phyloP scores from a whole-genome alignment of 129 eudicot species.

The Dittrichia graveolens region DNA sequence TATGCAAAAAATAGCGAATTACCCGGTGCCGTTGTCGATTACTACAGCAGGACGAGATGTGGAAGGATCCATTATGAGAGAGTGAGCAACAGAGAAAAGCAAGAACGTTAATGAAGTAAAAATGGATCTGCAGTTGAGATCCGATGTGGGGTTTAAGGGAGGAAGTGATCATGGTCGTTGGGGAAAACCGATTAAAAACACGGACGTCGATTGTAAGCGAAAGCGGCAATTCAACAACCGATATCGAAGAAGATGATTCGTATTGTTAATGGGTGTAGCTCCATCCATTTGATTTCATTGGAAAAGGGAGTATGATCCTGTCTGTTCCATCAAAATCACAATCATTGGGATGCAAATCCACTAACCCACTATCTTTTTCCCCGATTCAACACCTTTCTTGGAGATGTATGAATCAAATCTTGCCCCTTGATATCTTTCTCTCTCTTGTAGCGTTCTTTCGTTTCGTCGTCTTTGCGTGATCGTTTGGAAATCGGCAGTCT shows the following conservation, averaged over 20 bases:
- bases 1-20: not conserved
- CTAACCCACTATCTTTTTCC: constrained; percentile 21
- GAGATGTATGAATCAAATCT: constrained; percentile 7
- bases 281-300: constrained; percentile 49
- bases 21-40: constrained; percentile 98
- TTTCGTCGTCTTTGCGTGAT: not conserved
- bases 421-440: not conserved
- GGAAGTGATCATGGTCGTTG: constrained; percentile 67
- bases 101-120: constrained; percentile 17
- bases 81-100: constrained; percentile 18
- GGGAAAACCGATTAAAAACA: constrained; percentile 26
- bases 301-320: not conserved
- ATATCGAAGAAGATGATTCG: constrained; percentile 8
- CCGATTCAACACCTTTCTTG: constrained; percentile 20
- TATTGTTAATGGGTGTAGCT: constrained; percentile 28
- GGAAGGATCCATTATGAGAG: constrained; percentile 66
- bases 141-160: constrained; percentile 49
- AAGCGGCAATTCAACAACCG: constrained; percentile 39
- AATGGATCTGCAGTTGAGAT: constrained; percentile 68
- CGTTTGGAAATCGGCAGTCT: constrained; percentile 19
- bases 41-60: constrained; percentile 94
- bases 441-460: not conserved
- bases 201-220: constrained; percentile 37
- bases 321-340: constrained; percentile 21
- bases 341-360: constrained; percentile 28